A percentile compares a stretch with the other conserved stretches of the same genome.
Evolutionary conservation across 2,329 filamentous ascomycete species (phyloP).

Genomic region (Epichloe bromicola): DNA sequence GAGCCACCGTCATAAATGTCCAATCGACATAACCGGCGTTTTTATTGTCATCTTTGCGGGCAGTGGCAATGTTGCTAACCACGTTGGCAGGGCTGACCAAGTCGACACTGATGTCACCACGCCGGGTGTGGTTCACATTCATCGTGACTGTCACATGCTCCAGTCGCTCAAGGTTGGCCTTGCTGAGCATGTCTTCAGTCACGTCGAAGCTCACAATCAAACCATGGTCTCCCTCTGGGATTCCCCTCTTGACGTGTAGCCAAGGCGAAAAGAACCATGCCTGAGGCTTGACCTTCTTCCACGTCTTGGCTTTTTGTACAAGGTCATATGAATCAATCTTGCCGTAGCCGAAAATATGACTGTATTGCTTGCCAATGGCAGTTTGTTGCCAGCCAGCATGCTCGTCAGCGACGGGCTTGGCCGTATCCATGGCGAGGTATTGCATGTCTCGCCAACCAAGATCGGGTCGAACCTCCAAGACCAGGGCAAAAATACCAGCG

Average conservation of each 20-base stretch:
- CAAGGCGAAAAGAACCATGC: constrained; percentile 91
- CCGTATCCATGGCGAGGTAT: constrained; percentile 75
- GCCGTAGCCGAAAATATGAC: constrained; percentile 90
- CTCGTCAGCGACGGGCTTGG: constrained; percentile 62
- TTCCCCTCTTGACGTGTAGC: constrained; percentile 74
- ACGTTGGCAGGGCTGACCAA: constrained; percentile 72
- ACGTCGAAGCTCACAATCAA: constrained; percentile 71
- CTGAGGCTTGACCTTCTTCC: constrained; percentile 84
- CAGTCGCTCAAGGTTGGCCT: constrained; percentile 71
- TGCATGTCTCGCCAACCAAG: constrained; percentile 91
- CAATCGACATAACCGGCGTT: constrained; percentile 72
- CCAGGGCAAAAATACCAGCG: constrained; percentile 82
- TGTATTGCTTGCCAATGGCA: constrained; percentile 71
- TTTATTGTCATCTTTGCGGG: constrained; percentile 56
- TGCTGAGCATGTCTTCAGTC: constrained; percentile 64
- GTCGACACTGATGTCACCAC: constrained; percentile 88
- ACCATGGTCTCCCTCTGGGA: constrained; percentile 75
- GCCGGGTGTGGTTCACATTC: constrained; percentile 79
- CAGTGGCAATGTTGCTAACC: constrained; percentile 69
- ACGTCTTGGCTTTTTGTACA: constrained; percentile 74
- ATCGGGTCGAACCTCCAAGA: constrained; percentile 72
- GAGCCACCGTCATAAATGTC: constrained; percentile 98
- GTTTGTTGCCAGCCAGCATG: constrained; percentile 70
- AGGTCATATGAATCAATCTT: constrained; percentile 83
- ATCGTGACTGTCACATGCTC: constrained; percentile 97